Base-by-base conservation (phyloP, 2,329 filamentous ascomycete species). In the Daldinia sp. region DNA sequence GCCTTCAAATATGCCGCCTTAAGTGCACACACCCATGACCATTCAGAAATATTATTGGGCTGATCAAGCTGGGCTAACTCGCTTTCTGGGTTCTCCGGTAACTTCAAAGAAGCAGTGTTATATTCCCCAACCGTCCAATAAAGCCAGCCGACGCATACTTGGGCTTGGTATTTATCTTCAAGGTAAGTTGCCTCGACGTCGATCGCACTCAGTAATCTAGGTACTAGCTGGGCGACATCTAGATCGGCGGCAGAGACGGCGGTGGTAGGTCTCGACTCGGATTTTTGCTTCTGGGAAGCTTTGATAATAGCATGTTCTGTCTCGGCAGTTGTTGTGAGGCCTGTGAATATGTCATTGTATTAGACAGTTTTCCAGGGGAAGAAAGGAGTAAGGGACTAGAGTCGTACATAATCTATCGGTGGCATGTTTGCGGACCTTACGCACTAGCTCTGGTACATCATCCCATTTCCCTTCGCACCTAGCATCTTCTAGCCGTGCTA, bases 381-480 rank as follows among this genome's bases (percentile, higher is more conserved):
- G 58, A 65, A 68, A 69, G 62, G 55, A 41, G 54, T 53, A n/a
- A 37, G 62, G 65, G 58, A 48, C 53, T 67, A 56, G 68, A 63
- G 71, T 78, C 88, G 75, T 90, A 98, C 95, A 97, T 81, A 88
- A 88, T 80, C 93, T 89, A 68, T 92, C 88, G 44, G 94, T 91
- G 74, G 94, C 93, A 86, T 99, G 95, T 81, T 99, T 98, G 77
- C 92, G 92, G 76, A 98, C 88, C 82, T 99, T 99, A 79, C 95
- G 90, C 75, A 96, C 90, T 71, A 97, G 87, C 82, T 98, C 95
- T 28, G 93, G 93, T 33, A 98, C 87, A 33, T 92, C 89, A 73
- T 89, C 86, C 96, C 96, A 99, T 79, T 90, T 90, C 59, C 92
- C 94, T 76, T 95, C 90, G 81, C 93, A 97, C 77, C 96, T 92